Percentiles rank a stretch among this genome's conserved stretches.
These are phyloP conservation scores for Pittosporum tobira DNA, from an alignment of 129 eudicot genomes.

Conservation along the genomic window DNA sequence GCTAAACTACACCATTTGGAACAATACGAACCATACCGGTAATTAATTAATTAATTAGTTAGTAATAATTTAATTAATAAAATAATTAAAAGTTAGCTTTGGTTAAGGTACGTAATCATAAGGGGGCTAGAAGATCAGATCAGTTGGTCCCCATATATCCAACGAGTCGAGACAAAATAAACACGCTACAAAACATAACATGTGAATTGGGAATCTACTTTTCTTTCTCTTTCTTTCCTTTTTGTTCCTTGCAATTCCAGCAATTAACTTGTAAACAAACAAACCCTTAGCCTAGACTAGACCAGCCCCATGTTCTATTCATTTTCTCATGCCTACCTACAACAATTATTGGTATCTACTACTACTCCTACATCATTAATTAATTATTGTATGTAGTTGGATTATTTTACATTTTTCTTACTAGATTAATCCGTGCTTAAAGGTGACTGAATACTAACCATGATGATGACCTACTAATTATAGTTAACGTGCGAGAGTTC, in stretches of 20 bases:
- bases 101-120: neutral
- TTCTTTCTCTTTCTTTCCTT: neutral
- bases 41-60: too few species aligned
- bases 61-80: too few species aligned
- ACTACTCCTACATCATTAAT: neutral
- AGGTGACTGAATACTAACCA: too few species aligned
- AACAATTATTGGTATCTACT: neutral
- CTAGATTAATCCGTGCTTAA: too few species aligned
- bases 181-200: neutral
- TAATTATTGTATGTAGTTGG: too few species aligned
- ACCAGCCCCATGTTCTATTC: neutral
- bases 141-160: neutral
- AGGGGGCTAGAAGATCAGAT: neutral
- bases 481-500: too few species aligned
- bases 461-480: too few species aligned
- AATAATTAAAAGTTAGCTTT: neutral
- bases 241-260: slow-evolving; percentile 1
- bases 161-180: neutral
- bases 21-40: too few species aligned
- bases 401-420: too few species aligned
- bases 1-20: neutral
- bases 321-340: neutral
- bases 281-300: too few species aligned
- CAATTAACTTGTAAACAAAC: neutral
- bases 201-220: neutral